Conservation (phyloP, 1,284 basidiomycete species). For the Malassezia cuniculi region DNA sequence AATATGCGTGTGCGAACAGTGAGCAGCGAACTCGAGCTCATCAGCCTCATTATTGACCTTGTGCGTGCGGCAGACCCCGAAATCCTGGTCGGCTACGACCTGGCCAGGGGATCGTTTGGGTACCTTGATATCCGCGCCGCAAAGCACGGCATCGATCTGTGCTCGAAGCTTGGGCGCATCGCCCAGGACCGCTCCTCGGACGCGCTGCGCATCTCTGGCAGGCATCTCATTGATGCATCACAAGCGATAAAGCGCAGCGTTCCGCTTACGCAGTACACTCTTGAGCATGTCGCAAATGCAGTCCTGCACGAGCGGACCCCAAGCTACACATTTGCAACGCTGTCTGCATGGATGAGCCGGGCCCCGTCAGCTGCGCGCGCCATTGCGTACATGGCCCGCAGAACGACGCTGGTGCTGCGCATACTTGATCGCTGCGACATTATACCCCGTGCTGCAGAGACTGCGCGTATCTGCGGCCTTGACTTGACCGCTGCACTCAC, state of each 20-base stretch:
- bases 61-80: conserved; percentile 75
- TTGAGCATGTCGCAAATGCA: conserved; percentile 68
- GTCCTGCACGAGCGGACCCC: conserved; percentile 50
- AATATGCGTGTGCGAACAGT: conserved; percentile 51
- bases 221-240: conserved; percentile 87
- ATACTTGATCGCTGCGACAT: conserved; percentile 37
- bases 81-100: conserved; percentile 80
- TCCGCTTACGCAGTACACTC: conserved; percentile 65
- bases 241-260: conserved; percentile 76
- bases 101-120: conserved; percentile 79
- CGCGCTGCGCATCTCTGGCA: conserved; percentile 71
- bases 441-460: conserved; percentile 53
- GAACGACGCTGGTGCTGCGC: conserved; percentile 23
- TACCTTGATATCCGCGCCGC: conserved; percentile 63
- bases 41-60: conserved; percentile 66
- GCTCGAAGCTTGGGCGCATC: conserved; percentile 45
- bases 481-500: conserved; percentile 92
- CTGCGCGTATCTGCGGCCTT: conserved; percentile 88
- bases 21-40: conserved; percentile 63
- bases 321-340: conserved; percentile 56
- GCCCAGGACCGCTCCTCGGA: conserved; percentile 60
- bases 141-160: conserved; percentile 40
- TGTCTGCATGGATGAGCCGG: conserved; percentile 59
- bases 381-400: conserved; percentile 27
- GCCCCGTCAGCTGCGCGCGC: conserved; percentile 15